phyloP scores from a whole-genome alignment of 768 basidiomycete genomes.

The Macrolepiota fuliginosa region DNA sequence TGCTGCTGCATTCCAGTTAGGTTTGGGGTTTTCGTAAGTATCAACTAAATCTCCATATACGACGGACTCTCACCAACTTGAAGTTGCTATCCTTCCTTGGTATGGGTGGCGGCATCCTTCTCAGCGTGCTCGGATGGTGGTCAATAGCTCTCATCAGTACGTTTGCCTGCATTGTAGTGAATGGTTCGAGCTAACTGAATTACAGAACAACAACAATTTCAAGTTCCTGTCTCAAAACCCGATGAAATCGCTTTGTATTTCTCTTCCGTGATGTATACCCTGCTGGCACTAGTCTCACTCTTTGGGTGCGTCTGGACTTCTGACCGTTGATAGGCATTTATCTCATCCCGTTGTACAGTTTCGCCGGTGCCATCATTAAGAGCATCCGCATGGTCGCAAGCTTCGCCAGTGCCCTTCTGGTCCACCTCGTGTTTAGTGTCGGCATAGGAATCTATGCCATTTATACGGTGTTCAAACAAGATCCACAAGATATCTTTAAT shows the following conservation, averaged over 20 bases:
- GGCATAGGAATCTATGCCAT: constrained; percentile 46
- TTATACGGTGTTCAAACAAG: constrained; percentile 45
- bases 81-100: constrained; percentile 37
- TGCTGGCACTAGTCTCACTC: constrained; percentile 45
- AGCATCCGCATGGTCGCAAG: constrained; percentile 38
- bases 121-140: constrained; percentile 47
- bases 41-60: not conserved
- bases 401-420: constrained; percentile 41
- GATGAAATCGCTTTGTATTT: constrained; percentile 46
- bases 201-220: constrained; percentile 24
- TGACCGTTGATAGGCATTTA: not conserved
- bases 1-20: constrained; percentile 68
- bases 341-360: constrained; percentile 18
- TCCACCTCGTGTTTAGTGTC: constrained; percentile 46
- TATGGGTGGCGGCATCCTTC: constrained; percentile 39
- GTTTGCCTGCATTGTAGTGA: not conserved
- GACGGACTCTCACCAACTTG: not conserved
- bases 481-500: constrained; percentile 31
- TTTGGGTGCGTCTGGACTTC: constrained; percentile 37
- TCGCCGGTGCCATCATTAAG: constrained; percentile 45
- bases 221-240: constrained; percentile 26
- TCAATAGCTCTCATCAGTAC: constrained; percentile 41
- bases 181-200: not conserved
- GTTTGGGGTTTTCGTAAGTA: constrained; percentile 55
- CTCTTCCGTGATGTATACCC: constrained; percentile 43